Evolutionary conservation across 768 basidiomycete genomes (phyloP).

Genomic region (Agaricus blazei): DNA sequence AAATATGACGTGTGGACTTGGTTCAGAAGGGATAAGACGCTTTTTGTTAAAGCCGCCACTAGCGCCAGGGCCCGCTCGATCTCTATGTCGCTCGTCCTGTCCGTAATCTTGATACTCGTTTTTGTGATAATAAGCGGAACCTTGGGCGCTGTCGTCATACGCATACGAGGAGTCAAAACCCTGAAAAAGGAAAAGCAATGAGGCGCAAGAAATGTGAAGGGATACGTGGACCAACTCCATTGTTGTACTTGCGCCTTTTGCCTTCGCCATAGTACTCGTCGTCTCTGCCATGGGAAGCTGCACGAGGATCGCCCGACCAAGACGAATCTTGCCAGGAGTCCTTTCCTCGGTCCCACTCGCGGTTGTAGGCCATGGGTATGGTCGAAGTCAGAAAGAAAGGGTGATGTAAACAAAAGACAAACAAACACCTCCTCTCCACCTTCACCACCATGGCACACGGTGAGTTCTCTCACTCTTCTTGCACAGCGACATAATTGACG

Average conservation of each 20-base stretch:
- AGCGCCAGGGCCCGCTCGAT: slow-evolving; percentile 29
- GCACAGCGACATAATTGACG: slow-evolving; percentile 12
- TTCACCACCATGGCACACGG: slow-evolving; percentile 52
- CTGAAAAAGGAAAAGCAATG: slow-evolving; percentile 37
- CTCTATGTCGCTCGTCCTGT: slow-evolving; percentile 40
- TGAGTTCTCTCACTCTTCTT: slow-evolving; percentile 19
- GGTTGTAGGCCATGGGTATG: slow-evolving; percentile 63
- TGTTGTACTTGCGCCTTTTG: slow-evolving; percentile 77
- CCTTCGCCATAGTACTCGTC: slow-evolving; percentile 66
- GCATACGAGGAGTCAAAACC: slow-evolving; percentile 12
- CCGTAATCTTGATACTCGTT: slow-evolving; percentile 42
- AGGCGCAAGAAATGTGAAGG: slow-evolving; percentile 6
- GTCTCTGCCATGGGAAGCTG: slow-evolving; percentile 52
- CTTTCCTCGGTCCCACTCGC: slow-evolving; percentile 87
- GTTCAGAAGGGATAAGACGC: slow-evolving; percentile 77
- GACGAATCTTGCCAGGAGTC: slow-evolving; percentile 51
- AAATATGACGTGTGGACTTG: slow-evolving; percentile 92
- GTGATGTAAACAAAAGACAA: slow-evolving; percentile 32
- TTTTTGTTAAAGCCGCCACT: slow-evolving; percentile 54
- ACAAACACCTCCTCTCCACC: slow-evolving; percentile 25
- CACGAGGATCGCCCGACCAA: slow-evolving; percentile 30
- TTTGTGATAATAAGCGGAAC: slow-evolving; percentile 19
- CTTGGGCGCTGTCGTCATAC: slow-evolving; percentile 16
- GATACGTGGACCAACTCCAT: slow-evolving; percentile 48
- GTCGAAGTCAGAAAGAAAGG: slow-evolving; percentile 25